Base-by-base conservation (phyloP, 352 stramenopile species). In the Pythium aristosporum region DNA sequence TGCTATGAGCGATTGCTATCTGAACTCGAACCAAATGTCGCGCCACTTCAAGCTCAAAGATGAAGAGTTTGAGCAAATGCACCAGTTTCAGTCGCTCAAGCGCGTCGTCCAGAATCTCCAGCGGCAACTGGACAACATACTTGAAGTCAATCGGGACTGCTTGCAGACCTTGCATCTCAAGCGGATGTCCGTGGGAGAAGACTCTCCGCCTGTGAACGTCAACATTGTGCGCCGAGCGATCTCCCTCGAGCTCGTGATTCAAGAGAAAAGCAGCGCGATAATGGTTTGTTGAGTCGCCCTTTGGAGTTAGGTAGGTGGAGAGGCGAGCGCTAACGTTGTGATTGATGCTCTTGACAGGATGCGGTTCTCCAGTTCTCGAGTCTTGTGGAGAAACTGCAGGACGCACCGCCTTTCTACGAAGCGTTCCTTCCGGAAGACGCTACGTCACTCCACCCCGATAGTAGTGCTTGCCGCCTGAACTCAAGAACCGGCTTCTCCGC, bases 321-420 rank as follows among this genome's bases (percentile, higher is more conserved):
- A 30, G 25, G 25, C 30, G 0, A 42, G 1, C 13, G 18, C 2
- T 54, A 25, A 54, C 6, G 36, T 61, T 51, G 54, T 57, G 30
- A 42, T 49, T 34, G 18, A 36, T 32, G 32, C 20, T 39, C 4
- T 20, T 6, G 8, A 15, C 34, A 89, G 80, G 79, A 88, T 48
- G 81, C 75, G 7, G 48, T 89, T 28, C 48, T 89, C 57, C 75
- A 85, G 51, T 88, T 87, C 42, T 89, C 80, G 1, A 60, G 76
- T 15, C 68, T 89, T 18, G 60, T 89, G 0, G 77, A 85, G 30
- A 80, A 68, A 30, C 50, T 89, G 13, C 76, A 87, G 42, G 77
- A 86, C 34, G 77, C 80, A 0, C 77, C 79, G 2, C 42, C 68
- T 9, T 66, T 76, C 10, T 89, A 76, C 64, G 80, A 89, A 28